phyloP scores from a whole-genome alignment of 768 basidiomycete genomes.

The Chalciporus chontae region DNA sequence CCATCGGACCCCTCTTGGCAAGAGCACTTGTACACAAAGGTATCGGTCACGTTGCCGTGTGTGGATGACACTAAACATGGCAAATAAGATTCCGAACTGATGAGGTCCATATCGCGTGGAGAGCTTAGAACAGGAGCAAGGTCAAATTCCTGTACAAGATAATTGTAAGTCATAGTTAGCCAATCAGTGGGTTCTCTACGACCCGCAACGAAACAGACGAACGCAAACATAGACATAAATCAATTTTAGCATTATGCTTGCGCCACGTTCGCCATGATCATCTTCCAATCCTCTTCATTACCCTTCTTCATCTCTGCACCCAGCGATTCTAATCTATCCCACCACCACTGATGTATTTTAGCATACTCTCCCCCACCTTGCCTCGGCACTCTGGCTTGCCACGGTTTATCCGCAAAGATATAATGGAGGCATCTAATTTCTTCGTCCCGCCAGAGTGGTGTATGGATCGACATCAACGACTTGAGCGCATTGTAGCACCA shows the following conservation, averaged over 20 bases:
- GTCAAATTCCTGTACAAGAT: neutral
- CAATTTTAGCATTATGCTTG: constrained; percentile 3
- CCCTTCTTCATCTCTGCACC: constrained; percentile 39
- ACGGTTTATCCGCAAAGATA: constrained; percentile 84
- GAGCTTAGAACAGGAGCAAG: constrained; percentile 31
- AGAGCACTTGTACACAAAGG: constrained; percentile 94
- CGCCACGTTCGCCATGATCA: constrained; percentile 51
- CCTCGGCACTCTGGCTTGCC: constrained; percentile 51
- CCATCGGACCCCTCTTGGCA: constrained; percentile 63
- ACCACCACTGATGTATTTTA: constrained; percentile 73
- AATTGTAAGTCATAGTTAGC: neutral
- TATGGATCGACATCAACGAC: constrained; percentile 73
- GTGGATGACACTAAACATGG: constrained; percentile 7
- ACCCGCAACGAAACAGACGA: neutral
- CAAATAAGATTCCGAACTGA: constrained; percentile 83
- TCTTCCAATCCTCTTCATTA: constrained; percentile 47
- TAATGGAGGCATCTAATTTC: constrained; percentile 87
- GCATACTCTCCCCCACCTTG: constrained; percentile 47
- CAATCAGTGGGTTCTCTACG: neutral
- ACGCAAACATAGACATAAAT: neutral
- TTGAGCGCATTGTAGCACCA: constrained; percentile 94
- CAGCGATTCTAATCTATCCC: constrained; percentile 54
- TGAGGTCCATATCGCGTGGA: constrained; percentile 89
- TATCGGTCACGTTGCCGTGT: constrained; percentile 12
- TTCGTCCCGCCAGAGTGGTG: constrained; percentile 76